Evolutionary conservation across 495 filamentous ascomycete species (phyloP).

Genomic region (Penicillium robsamsonii): DNA sequence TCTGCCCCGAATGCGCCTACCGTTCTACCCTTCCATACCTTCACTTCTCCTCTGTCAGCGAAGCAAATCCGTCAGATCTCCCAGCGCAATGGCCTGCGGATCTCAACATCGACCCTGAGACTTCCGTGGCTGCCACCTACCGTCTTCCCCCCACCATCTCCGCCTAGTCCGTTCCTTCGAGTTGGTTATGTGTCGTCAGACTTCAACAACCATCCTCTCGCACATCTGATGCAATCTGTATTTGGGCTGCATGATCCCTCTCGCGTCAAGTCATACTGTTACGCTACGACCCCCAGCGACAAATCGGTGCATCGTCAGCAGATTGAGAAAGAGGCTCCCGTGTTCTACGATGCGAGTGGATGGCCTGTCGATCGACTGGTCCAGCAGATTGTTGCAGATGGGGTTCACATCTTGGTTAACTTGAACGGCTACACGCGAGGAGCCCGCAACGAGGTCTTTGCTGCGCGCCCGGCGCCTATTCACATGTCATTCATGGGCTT

Average conservation of each 20-base stretch:
- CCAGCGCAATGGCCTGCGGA: constrained; percentile 88
- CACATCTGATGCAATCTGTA: constrained; percentile 97
- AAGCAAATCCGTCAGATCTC: constrained; percentile 95
- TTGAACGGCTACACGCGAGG: constrained; percentile 96
- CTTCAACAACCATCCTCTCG: constrained; percentile 98
- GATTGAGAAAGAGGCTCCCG: constrained; percentile 90
- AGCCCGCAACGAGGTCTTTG: constrained; percentile 97
- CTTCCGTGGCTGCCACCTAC: constrained; percentile 80
- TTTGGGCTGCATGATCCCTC: constrained; percentile 83
- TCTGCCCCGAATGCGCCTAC: constrained; percentile 88
- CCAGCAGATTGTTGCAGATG: constrained; percentile 87
- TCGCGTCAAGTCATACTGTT: constrained; percentile 84
- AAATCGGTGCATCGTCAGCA: constrained; percentile 88
- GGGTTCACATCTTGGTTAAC: constrained; percentile 95
- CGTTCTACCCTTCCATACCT: constrained; percentile 97
- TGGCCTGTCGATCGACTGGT: constrained; percentile 87
- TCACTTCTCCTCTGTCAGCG: constrained; percentile 89
- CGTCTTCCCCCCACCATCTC: constrained; percentile 79
- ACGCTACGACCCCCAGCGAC: constrained; percentile 93
- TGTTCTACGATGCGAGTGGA: constrained; percentile 82
- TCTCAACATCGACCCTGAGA: constrained; percentile 83
- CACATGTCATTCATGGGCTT: constrained; percentile 99
- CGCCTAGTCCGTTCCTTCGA: constrained; percentile 78
- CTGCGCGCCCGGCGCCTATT: constrained; percentile 88
- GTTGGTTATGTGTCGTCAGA: constrained; percentile 97